A percentile compares a stretch with the other conserved stretches of the same genome.
Evolutionary conservation across 768 basidiomycete genomes (phyloP).

Genomic region (Agaricus subrufescens): DNA sequence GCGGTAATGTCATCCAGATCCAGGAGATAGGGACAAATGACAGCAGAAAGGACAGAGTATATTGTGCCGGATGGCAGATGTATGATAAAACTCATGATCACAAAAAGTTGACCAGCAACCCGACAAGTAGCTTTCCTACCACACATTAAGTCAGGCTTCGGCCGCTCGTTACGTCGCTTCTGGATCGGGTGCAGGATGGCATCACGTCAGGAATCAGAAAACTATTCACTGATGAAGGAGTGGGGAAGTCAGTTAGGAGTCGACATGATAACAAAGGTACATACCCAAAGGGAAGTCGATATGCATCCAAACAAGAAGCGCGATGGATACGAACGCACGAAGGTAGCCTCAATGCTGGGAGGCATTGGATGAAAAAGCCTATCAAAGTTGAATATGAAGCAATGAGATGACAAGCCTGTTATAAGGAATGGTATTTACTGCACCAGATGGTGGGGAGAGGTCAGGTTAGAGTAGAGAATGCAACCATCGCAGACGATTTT

Average conservation of each 20-base stretch:
- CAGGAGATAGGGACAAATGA: not conserved
- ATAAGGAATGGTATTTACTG: not conserved
- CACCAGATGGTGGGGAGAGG: not conserved
- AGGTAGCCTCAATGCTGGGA: constrained; percentile 51
- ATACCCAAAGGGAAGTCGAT: constrained; percentile 53
- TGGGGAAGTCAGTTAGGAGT: not conserved
- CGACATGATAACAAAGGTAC: constrained; percentile 11
- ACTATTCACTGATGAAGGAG: constrained; percentile 19
- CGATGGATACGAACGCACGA: constrained; percentile 65
- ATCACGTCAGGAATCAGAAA: constrained; percentile 35
- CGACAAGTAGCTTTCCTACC: constrained; percentile 34
- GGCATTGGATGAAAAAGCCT: constrained; percentile 29
- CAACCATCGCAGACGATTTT: not conserved
- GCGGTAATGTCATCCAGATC: too few relatives aligned
- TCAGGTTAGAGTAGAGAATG: not conserved
- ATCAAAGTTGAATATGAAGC: constrained; percentile 8
- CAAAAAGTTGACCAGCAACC: not conserved
- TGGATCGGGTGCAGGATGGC: constrained; percentile 61
- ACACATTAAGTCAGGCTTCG: constrained; percentile 67
- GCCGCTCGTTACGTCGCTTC: constrained; percentile 70
- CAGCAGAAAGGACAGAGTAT: not conserved
- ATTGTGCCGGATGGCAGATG: not conserved
- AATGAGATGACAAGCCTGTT: not conserved
- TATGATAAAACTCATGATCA: not conserved
- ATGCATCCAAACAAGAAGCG: constrained; percentile 64